Evolutionary conservation across 2,329 filamentous ascomycete genomes (phyloP).

Genomic region (Colletotrichum sublineola): DNA sequence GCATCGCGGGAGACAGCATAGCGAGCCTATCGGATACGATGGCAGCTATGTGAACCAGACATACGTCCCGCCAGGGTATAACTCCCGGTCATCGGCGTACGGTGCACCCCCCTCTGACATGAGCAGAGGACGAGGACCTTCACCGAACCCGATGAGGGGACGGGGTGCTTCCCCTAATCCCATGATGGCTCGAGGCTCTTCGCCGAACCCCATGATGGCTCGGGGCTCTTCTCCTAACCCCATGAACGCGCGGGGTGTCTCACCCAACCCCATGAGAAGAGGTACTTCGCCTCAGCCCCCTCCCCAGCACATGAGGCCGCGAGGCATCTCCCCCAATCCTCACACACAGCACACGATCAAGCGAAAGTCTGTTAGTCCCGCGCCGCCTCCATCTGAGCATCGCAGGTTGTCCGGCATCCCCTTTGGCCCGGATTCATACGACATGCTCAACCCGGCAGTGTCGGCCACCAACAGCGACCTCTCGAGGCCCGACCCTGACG

Average conservation of each 20-base stretch:
- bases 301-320: slow-evolving; percentile 56
- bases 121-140: slow-evolving; percentile 53
- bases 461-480: slow-evolving; percentile 45
- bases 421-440: slow-evolving; percentile 82
- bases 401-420: slow-evolving; percentile 73
- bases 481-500: slow-evolving; percentile 61
- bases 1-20: slow-evolving; percentile 56
- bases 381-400: slow-evolving; percentile 65
- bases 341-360: slow-evolving; percentile 66
- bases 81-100: slow-evolving; percentile 57
- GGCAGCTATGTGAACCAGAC: slow-evolving; percentile 46
- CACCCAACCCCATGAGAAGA: slow-evolving; percentile 60
- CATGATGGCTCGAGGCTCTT: slow-evolving; percentile 57
- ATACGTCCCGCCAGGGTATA: slow-evolving; percentile 58
- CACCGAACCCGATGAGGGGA: slow-evolving; percentile 52
- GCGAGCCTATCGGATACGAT: slow-evolving; percentile 45
- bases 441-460: slow-evolving; percentile 75
- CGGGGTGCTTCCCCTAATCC: slow-evolving; percentile 48
- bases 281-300: slow-evolving; percentile 43
- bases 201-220: slow-evolving; percentile 38
- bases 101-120: slow-evolving; percentile 47
- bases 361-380: slow-evolving; percentile 82
- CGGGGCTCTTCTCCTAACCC: slow-evolving; percentile 48
- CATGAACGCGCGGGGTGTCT: slow-evolving; percentile 57
- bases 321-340: slow-evolving; percentile 58